Evolutionary conservation across 169 alveolate species (phyloP).

Genomic region (Babesia sp.): DNA sequence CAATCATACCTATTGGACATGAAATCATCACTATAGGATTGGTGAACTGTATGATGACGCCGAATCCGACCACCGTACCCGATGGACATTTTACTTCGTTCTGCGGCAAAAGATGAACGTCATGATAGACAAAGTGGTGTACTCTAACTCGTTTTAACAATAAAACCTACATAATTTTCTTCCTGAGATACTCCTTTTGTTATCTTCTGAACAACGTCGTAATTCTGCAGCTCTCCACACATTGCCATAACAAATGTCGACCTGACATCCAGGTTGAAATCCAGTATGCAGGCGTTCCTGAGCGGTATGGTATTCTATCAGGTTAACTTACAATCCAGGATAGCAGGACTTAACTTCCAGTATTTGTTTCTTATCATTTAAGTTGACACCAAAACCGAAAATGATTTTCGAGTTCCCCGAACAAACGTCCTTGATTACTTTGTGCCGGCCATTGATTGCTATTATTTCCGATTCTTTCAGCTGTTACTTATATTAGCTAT

Average conservation of each 20-base stretch:
- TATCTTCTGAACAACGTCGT: constrained; percentile 43
- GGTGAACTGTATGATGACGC: constrained; percentile 13
- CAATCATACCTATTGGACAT: constrained; percentile 35
- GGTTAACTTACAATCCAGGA: constrained; percentile 34
- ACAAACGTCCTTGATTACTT: constrained; percentile 42
- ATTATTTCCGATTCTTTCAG: constrained; percentile 27
- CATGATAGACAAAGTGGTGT: background rate
- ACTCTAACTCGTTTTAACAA: background rate
- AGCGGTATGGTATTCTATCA: background rate
- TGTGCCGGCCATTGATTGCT: background rate
- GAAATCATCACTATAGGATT: background rate
- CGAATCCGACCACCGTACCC: constrained; percentile 31
- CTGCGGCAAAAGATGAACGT: background rate
- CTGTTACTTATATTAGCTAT: constrained; percentile 6
- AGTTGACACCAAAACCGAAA: constrained; percentile 51
- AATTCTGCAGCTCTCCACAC: constrained; percentile 16
- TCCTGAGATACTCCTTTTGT: constrained; percentile 10
- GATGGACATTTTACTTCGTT: constrained; percentile 35
- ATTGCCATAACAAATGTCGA: constrained; percentile 33
- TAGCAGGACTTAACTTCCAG: constrained; percentile 27
- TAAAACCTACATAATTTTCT: background rate
- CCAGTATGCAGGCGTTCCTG: constrained; percentile 58
- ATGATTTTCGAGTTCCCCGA: constrained; percentile 13
- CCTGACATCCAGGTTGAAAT: constrained; percentile 22
- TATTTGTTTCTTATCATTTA: constrained; percentile 35